Conservation (phyloP, 495 filamentous ascomycete genomes). For the Penicillium diatomitis region DNA sequence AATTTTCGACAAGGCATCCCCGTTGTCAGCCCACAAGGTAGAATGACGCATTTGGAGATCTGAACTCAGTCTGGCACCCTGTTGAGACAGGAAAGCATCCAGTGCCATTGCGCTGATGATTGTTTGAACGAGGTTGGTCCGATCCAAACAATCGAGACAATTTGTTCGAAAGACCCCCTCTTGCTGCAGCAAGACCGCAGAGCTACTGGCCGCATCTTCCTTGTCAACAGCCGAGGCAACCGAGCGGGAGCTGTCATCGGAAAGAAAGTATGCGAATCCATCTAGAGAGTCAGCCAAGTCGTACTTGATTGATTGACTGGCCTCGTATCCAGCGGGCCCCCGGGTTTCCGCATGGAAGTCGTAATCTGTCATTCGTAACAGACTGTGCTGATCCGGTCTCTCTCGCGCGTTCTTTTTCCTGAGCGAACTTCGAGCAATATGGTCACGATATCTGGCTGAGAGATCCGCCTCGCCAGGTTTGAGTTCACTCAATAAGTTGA, state of each 20-base stretch:
- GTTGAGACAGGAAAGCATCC: conserved; percentile 65
- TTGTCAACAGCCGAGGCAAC: conserved; percentile 13
- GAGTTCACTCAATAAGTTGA: conserved; percentile 83
- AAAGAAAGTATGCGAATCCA: conserved; percentile 81
- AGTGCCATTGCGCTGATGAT: conserved; percentile 89
- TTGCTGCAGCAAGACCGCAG: conserved; percentile 73
- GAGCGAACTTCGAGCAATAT: conserved; percentile 60
- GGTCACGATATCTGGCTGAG: conserved; percentile 64
- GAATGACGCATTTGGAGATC: conserved; percentile 90
- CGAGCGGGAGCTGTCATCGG: conserved; percentile 45
- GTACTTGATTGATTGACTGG: conserved; percentile 65
- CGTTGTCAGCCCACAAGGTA: conserved; percentile 96
- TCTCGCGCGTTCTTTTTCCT: conserved; percentile 36
- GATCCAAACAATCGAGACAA: conserved; percentile 90
- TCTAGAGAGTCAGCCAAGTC: conserved; percentile 69
- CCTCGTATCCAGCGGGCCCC: conserved; percentile 78
- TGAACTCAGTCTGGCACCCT: conserved; percentile 51
- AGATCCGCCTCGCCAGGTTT: conserved; percentile 79
- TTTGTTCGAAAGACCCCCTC: conserved; percentile 94
- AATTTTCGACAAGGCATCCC: conserved; percentile 86
- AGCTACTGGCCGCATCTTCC: conserved; percentile 30
- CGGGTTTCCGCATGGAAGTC: conserved; percentile 94
- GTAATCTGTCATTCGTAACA: conserved; percentile 73
- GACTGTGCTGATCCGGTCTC: conserved; percentile 49
- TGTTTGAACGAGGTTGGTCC: conserved; percentile 93